Evolutionary conservation across 495 filamentous ascomycete species (phyloP).

Genomic region (Parmelia sp.): DNA sequence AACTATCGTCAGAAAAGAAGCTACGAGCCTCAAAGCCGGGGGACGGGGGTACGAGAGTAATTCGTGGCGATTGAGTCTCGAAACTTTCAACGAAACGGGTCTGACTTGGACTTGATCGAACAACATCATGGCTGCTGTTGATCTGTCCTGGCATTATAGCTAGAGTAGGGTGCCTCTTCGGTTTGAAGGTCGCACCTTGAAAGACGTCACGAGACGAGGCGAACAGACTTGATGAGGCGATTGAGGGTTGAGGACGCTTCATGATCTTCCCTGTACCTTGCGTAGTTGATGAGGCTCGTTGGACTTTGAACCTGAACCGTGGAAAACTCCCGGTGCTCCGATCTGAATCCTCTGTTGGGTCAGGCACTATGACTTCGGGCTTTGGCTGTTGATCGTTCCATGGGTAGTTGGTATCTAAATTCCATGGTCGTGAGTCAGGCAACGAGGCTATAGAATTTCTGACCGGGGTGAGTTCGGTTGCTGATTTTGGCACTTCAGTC

Average conservation of each 20-base stretch:
- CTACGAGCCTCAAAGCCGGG: conserved; percentile 27
- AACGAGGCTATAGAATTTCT: conserved; percentile 16
- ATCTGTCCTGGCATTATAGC: conserved; percentile 19
- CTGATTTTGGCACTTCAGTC: neutral
- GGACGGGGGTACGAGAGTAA: conserved; percentile 24
- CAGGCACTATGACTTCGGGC: conserved; percentile 23
- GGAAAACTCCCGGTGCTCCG: conserved; percentile 12
- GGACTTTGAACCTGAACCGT: conserved; percentile 23
- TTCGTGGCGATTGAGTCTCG: conserved; percentile 15
- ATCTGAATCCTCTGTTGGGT: conserved; percentile 10
- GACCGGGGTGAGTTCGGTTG: neutral
- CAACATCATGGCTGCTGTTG: conserved; percentile 24
- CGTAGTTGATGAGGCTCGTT: conserved; percentile 21
- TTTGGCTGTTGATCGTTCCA: conserved; percentile 24
- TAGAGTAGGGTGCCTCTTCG: conserved; percentile 12
- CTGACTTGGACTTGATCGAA: conserved; percentile 14
- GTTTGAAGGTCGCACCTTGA: conserved; percentile 12
- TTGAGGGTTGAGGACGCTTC: conserved; percentile 12
- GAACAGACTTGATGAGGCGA: conserved; percentile 7
- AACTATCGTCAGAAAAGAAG: conserved; percentile 32
- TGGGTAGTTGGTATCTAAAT: conserved; percentile 27
- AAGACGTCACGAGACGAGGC: conserved; percentile 4
- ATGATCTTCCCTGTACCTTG: conserved; percentile 13
- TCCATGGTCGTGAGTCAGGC: conserved; percentile 26
- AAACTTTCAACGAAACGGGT: conserved; percentile 24